Evolutionary conservation across 2,329 filamentous ascomycete species (phyloP), one percentile per base, ranked within the genome.

Genomic region (Hypoxylon sp.): DNA sequence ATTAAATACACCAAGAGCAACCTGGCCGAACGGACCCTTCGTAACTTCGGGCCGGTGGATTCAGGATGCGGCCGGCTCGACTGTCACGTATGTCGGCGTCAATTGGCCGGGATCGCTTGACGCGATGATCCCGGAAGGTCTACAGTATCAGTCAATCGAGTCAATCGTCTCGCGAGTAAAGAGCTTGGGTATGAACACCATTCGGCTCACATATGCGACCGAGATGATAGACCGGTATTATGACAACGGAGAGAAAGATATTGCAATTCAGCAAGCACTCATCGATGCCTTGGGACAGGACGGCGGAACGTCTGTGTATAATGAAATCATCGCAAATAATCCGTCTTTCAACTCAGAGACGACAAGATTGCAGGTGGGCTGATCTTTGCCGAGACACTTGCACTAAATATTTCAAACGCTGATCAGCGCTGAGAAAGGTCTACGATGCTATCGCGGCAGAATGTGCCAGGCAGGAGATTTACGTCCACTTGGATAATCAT

Each of bases 101-200:
- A 90, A 90, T 72, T 90, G 88, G 88, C 86, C 87, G 0, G 88
- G 86, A 0, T 84, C 85, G 2, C 83, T 83, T 32, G 87, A 89
- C 34, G 82, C 85, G 9, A 90, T 90, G 88, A 81, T 90, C 0
- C 88, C 88, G 0, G 88, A 91, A 71, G 89, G 89, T 2, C 82
- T 90, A 0, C 88, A 90, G 73, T 89, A 89, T 75, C 83, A 85
- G 34, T 89, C 87, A 0, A 81, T 90, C 45, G 79, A 82, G 36
- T 78, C 77, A 2, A 87, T 90, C 28, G 84, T 89, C 0, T 77
- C 82, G 0, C 84, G 84, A 75, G 83, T 90, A 70, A 89, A 88
- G 70, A 82, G 82, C 62, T 73, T 90, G 1, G 87, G 87, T n/a
- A 86, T 91, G 82, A 91, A 91, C 70, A 84, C 86, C 0, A 83